Percentiles rank a stretch among this genome's conserved stretches.
These are phyloP conservation scores for Gossypium gossypioides DNA, from an alignment of 441 rosid species.

Conservation along the genomic window DNA sequence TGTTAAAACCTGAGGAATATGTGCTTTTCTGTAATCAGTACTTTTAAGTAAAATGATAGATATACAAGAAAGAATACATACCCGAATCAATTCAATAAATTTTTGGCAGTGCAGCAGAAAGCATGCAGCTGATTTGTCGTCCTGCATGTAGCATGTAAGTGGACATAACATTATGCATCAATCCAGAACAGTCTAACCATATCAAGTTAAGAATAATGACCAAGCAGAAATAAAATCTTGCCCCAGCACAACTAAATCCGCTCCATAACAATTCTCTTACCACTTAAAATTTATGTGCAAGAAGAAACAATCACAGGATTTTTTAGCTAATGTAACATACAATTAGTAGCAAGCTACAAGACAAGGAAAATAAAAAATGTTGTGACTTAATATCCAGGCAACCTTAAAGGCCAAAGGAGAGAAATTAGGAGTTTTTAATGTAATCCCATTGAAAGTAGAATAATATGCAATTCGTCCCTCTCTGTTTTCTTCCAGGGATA, in stretches of 20 bases:
- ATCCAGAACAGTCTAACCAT: background rate
- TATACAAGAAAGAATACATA: conserved; percentile 24
- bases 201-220: background rate
- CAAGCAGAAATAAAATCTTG: background rate
- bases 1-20: background rate
- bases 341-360: background rate
- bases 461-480: background rate
- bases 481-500: background rate
- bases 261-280: background rate
- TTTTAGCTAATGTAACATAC: background rate
- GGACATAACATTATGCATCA: conserved; percentile 8
- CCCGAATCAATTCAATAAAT: conserved; percentile 85
- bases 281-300: background rate
- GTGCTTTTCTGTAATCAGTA: background rate
- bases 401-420: background rate
- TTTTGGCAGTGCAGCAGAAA: conserved; percentile 82
- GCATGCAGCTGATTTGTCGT: conserved; percentile 70
- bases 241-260: background rate
- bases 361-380: background rate
- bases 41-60: background rate
- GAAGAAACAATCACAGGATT: background rate
- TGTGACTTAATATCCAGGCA: conserved; percentile 1
- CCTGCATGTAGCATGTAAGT: conserved; percentile 40
- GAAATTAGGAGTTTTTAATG: background rate
- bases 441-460: background rate